phyloP scores from a whole-genome alignment of 257 asterid genomes.

The Solanum pinnatisectum region DNA sequence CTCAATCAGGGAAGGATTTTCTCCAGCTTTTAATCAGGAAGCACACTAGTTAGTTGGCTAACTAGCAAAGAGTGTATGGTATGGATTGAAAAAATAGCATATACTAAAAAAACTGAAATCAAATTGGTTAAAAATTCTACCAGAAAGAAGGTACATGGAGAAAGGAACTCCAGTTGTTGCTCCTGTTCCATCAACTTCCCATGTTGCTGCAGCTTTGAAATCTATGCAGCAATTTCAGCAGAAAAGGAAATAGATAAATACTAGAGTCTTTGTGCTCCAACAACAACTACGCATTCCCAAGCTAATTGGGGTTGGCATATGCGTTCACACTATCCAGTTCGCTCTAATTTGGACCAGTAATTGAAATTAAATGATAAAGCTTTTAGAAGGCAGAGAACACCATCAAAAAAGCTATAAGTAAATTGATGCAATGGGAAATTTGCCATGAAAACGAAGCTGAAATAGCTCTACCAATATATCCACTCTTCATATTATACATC shows the following conservation, averaged over 20 bases:
- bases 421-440: neutral
- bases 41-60: neutral
- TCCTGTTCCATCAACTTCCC: constrained; percentile 93
- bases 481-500: neutral
- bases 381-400: neutral
- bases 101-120: neutral
- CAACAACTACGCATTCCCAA: neutral
- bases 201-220: constrained; percentile 63
- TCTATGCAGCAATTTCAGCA: constrained; percentile 27
- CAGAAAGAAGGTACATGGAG: constrained; percentile 89
- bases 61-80: neutral
- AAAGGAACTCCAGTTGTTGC: constrained; percentile 50
- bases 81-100: neutral
- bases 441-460: neutral
- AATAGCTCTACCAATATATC: neutral
- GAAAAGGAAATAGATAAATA: neutral
- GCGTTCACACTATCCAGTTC: neutral
- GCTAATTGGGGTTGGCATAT: neutral
- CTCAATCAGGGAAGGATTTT: constrained; percentile 26
- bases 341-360: neutral
- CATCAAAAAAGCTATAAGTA: neutral
- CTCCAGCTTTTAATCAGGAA: constrained; percentile 36
- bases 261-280: neutral
- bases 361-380: neutral
- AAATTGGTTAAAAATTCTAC: constrained; percentile 16